Conservation (phyloP, 331 rosid species). For the Quercus phellos region DNA sequence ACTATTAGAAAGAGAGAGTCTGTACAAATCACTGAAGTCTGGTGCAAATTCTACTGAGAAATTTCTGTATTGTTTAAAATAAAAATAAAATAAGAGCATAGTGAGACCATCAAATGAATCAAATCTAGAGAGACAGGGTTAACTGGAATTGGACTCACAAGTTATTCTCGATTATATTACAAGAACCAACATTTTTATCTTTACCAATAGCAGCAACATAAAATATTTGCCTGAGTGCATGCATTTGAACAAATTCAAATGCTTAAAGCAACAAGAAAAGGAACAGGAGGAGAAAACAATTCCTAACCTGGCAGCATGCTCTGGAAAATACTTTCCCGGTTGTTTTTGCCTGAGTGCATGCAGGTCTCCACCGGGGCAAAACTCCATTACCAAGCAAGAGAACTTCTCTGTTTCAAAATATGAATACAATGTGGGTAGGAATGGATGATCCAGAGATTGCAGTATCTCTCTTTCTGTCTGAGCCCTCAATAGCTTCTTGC, state of each 20-base stretch:
- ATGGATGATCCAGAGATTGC: conserved; percentile 94
- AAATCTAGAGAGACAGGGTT: background rate
- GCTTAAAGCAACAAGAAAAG: background rate
- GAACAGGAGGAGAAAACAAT: conserved; percentile 10
- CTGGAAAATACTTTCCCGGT: conserved; percentile 75
- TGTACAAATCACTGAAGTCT: background rate
- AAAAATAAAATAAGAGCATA: background rate
- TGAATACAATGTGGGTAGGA: conserved; percentile 78
- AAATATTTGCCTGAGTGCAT: background rate
- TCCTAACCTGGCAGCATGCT: conserved; percentile 90
- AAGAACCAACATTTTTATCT: background rate
- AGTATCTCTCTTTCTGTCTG: conserved; percentile 92
- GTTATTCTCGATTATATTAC: background rate
- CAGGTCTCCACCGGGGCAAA: conserved; percentile 93
- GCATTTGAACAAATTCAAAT: background rate
- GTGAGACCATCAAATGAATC: conserved; percentile 3
- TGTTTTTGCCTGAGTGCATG: conserved; percentile 89
- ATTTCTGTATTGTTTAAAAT: background rate
- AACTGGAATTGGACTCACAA: conserved; percentile 10
- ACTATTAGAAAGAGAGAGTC: background rate
- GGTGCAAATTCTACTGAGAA: background rate
- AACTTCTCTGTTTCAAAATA: conserved; percentile 78
- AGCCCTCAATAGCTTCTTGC: conserved; percentile 85
- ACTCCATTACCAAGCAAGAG: conserved; percentile 95
- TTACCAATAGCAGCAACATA: background rate